Conservation (phyloP, 345 rosid species). For the Eucalyptus erythrocorys region DNA sequence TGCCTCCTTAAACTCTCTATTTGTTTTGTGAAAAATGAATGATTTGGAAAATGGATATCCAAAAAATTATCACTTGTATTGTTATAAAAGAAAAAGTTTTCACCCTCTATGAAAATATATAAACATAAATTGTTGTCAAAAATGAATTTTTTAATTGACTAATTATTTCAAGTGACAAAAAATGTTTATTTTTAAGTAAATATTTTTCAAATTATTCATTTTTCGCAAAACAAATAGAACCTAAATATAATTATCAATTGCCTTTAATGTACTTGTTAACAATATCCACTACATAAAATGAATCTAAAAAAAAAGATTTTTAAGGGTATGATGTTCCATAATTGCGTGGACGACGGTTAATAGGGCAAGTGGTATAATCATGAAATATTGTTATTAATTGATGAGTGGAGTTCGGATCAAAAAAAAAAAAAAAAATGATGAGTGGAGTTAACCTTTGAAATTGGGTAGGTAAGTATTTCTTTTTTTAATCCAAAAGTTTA, state of each 20-base stretch:
- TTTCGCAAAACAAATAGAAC: rapidly evolving
- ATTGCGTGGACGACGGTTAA: background rate
- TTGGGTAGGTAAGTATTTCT: background rate
- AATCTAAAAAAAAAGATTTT: too few relatives aligned
- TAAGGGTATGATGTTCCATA: background rate
- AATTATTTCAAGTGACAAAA: background rate
- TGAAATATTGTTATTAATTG: background rate
- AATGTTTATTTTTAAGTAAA: background rate
- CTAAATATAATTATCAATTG: background rate
- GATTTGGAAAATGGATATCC: rapidly evolving
- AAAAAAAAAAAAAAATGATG: too few relatives aligned
- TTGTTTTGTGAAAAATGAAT: background rate
- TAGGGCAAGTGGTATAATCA: background rate
- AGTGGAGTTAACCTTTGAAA: background rate
- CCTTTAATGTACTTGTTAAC: background rate
- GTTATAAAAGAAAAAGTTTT: background rate
- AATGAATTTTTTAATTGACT: background rate
- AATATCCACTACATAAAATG: background rate
- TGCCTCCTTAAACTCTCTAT: background rate
- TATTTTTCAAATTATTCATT: background rate
- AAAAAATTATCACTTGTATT: rapidly evolving
- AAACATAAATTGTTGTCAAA: background rate
- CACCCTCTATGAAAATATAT: background rate
- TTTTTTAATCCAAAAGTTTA: background rate
- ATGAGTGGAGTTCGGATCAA: background rate